These are phyloP conservation scores for Phytophthora vignae DNA, from an alignment of 352 stramenopile species.

Conservation along the genomic window DNA sequence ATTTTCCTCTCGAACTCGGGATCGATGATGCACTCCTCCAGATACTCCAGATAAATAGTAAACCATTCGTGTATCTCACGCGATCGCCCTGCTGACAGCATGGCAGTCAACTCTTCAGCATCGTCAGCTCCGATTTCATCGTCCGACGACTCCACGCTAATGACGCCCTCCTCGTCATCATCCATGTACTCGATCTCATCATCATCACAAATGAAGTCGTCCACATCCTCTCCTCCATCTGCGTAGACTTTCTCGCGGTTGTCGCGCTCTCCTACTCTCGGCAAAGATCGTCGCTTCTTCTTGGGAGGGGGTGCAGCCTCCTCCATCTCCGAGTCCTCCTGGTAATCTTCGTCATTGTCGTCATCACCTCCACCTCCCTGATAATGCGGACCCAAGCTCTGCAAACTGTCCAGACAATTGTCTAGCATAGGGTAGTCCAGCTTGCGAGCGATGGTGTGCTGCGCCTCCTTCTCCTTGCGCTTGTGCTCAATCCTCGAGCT, in stretches of 20 bases:
- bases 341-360: constrained; percentile 34
- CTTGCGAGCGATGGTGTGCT: constrained; percentile 49
- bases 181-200: constrained; percentile 91
- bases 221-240: constrained; percentile 72
- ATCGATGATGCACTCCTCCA: constrained; percentile 79
- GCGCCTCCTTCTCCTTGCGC: constrained; percentile 55
- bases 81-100: constrained; percentile 52
- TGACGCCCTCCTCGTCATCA: constrained; percentile 78
- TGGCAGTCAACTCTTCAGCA: constrained; percentile 46
- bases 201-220: constrained; percentile 83
- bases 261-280: constrained; percentile 29
- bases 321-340: constrained; percentile 45
- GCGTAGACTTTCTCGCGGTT: constrained; percentile 51
- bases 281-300: constrained; percentile 29
- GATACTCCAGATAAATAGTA: constrained; percentile 82
- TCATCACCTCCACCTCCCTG: constrained; percentile 16
- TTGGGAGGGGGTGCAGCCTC: constrained; percentile 20
- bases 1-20: constrained; percentile 69
- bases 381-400: constrained; percentile 33
- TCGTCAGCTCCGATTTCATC: constrained; percentile 56
- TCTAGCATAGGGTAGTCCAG: constrained; percentile 70
- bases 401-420: constrained; percentile 68
- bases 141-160: constrained; percentile 61
- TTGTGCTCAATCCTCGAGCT: constrained; percentile 72
- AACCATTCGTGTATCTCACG: constrained; percentile 85